Evolutionary conservation across 1,284 basidiomycete species (phyloP).

Genomic region (Agaricales sp.): DNA sequence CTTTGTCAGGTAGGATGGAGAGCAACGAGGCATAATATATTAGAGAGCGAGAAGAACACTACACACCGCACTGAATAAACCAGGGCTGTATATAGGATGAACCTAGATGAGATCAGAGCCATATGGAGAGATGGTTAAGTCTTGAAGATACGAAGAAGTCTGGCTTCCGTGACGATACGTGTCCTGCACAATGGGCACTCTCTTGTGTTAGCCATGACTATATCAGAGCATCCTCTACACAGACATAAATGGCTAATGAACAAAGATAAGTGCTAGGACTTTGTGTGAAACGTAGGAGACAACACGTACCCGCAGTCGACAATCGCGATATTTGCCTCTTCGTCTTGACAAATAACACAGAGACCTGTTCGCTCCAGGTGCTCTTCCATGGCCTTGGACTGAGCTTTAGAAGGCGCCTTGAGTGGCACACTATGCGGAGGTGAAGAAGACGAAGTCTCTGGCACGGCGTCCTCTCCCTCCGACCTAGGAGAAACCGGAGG

Average conservation of each 20-base stretch:
- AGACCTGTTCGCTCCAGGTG: constrained; percentile 59
- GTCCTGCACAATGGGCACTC: constrained; percentile 6
- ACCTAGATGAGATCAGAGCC: too few species aligned
- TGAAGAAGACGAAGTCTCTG: constrained; percentile 8
- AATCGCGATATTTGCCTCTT: constrained; percentile 83
- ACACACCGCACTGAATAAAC: too few species aligned
- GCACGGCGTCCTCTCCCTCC: constrained; percentile 2
- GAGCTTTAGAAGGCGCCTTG: constrained; percentile 17
- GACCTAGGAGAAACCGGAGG: constrained; percentile 7
- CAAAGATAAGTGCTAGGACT: not conserved
- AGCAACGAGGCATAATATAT: too few species aligned
- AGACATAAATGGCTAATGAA: constrained; percentile 1
- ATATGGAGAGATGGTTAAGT: too few species aligned
- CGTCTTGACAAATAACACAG: constrained; percentile 85
- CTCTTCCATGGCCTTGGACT: constrained; percentile 24
- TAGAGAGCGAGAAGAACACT: too few species aligned
- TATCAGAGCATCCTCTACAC: constrained; percentile 4
- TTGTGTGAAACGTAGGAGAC: constrained; percentile 1
- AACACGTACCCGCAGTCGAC: constrained; percentile 82
- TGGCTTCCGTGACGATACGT: constrained; percentile 2
- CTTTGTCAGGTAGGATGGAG: too few species aligned
- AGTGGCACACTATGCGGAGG: constrained; percentile 19
- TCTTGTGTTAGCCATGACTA: constrained; percentile 2
- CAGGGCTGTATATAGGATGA: too few species aligned
- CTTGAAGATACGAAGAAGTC: constrained; percentile 3